Base-by-base conservation (phyloP, 805 yeast genomes). In the Pichia scutulata region DNA sequence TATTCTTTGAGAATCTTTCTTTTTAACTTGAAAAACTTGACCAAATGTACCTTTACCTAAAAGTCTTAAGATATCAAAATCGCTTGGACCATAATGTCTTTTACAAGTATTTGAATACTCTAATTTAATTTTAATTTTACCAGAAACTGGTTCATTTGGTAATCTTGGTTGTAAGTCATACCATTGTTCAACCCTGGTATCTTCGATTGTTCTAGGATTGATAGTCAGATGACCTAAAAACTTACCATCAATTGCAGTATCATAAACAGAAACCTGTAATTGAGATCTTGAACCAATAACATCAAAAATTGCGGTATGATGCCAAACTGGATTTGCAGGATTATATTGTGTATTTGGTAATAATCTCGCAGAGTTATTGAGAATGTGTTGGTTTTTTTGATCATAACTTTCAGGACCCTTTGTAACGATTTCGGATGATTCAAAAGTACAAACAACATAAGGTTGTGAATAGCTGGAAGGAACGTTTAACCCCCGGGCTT, bases 41-140 rank as follows among this genome's bases (percentile, higher is more conserved):
- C 99, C 99, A 73, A 92, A 92, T 1, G 98, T 93, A 49, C 99
- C 99, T 65, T 89, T 89, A 54, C 99, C 99, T 54, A 92, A 73
- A 48, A 92, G 73, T 62, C 97, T 77, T 60, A 93, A 77, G 18
- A 92, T 89, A 66, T 90, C 96, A 68, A 93, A 93, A 69, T 93
- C 98, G 47, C 84, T 84, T 6, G 99, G 99, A 1, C 97, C 96
- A 62, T 84, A 87, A 58, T 84, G 87, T 59, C 81, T 80, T 66
- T 86, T 84, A 46, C 80, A 72, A 21, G 86, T 81, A 36, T 80
- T 71, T 44, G 80, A 80, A 67, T 83, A 92, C 56, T 81, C 82
- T 76, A 90, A 80, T 56, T 80, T 76, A 49, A 93, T 81, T 57
- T 81, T 80, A 52, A 92, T 81, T 48, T 82, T 82, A 47, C 98